These are phyloP conservation scores for Irpex sp. DNA, from an alignment of 1,284 basidiomycete genomes.

Conservation along the genomic window DNA sequence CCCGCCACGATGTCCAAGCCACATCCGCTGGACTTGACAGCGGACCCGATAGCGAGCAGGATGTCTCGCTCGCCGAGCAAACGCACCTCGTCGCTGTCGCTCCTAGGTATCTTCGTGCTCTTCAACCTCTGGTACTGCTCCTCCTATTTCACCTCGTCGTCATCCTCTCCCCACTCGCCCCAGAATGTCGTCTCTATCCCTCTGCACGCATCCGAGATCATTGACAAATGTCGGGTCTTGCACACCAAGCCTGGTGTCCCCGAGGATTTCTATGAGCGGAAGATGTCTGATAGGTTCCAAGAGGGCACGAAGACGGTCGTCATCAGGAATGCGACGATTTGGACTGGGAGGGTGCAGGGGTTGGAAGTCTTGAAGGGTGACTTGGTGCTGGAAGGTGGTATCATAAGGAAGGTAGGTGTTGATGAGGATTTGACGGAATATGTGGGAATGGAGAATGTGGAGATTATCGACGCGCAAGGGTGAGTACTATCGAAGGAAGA, in stretches of 20 bases:
- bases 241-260: conserved; percentile 37
- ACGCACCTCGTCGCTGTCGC: conserved; percentile 7
- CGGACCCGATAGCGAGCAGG: neutral
- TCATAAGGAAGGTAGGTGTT: conserved; percentile 47
- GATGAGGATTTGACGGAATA: conserved; percentile 15
- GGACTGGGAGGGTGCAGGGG: conserved; percentile 55
- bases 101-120: conserved; percentile 11
- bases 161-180: neutral
- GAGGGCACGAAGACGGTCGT: conserved; percentile 17
- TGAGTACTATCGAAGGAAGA: neutral
- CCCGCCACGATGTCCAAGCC: neutral
- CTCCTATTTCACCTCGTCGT: conserved; percentile 5
- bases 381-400: conserved; percentile 47
- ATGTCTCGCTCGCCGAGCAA: neutral
- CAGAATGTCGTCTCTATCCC: conserved; percentile 14
- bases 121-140: conserved; percentile 12
- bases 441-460: conserved; percentile 6
- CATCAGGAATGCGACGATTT: conserved; percentile 52
- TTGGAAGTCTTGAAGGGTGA: conserved; percentile 47
- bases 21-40: neutral
- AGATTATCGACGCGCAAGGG: conserved; percentile 17
- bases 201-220: conserved; percentile 19
- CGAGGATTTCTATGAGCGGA: conserved; percentile 42
- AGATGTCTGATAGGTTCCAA: conserved; percentile 61
- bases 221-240: conserved; percentile 35